Conservation (phyloP, 2,329 filamentous ascomycete species). For the Sclerotinia spermophila region DNA sequence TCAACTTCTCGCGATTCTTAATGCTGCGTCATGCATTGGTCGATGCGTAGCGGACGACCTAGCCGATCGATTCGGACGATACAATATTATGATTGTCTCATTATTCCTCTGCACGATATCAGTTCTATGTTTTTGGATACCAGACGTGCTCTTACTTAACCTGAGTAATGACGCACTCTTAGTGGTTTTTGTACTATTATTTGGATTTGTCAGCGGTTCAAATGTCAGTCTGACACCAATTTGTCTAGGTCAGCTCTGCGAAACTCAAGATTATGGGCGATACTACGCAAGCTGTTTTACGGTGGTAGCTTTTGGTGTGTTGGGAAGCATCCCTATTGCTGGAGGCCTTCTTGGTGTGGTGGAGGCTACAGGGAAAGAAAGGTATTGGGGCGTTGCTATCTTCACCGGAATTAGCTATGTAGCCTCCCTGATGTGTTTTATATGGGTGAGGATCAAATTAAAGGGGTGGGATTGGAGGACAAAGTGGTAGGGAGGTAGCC, state of each 20-base stretch:
- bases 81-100: conserved; percentile 75
- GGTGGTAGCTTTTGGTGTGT: conserved; percentile 70
- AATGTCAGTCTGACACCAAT: conserved; percentile 81
- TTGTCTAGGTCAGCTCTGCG: conserved; percentile 76
- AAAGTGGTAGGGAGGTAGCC: conserved; percentile 1
- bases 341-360: conserved; percentile 52
- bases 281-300: conserved; percentile 86
- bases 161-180: conserved; percentile 37
- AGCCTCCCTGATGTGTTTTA: conserved; percentile 21
- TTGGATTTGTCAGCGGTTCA: conserved; percentile 77
- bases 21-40: conserved; percentile 77
- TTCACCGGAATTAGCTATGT: conserved; percentile 25
- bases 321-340: conserved; percentile 69
- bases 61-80: conserved; percentile 77
- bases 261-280: conserved; percentile 74
- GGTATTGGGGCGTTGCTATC: conserved; percentile 23
- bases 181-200: conserved; percentile 69
- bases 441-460: background rate
- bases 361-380: conserved; percentile 25
- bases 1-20: conserved; percentile 79
- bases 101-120: conserved; percentile 43
- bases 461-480: conserved; percentile 7
- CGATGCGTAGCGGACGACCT: conserved; percentile 74
- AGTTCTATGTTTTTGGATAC: conserved; percentile 73
- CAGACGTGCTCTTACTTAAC: conserved; percentile 41